Conservation (phyloP, 805 yeast species). For the Spathaspora girioi region DNA sequence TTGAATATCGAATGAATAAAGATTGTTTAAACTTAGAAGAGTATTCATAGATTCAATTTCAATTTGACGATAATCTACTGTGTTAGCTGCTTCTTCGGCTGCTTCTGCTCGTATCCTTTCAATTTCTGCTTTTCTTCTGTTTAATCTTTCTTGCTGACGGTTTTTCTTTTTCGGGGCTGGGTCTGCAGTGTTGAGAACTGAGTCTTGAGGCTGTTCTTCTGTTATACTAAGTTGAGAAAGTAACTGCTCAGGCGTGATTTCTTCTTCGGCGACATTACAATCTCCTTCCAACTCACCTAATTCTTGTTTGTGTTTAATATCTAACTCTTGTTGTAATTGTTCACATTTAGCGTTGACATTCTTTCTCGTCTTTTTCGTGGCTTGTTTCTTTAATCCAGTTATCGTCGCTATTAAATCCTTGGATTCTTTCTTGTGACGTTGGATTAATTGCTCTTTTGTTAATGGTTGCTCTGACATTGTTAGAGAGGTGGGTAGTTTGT, state of each 20-base stretch:
- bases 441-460: constrained; percentile 43
- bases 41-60: constrained; percentile 66
- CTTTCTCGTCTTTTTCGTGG: constrained; percentile 74
- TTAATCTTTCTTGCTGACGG: constrained; percentile 80
- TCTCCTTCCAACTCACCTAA: constrained; percentile 18
- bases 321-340: constrained; percentile 55
- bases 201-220: not conserved
- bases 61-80: constrained; percentile 65
- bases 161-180: constrained; percentile 47
- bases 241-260: constrained; percentile 63
- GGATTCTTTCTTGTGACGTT: constrained; percentile 66
- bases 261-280: constrained; percentile 32
- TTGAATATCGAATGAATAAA: constrained; percentile 63
- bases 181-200: not conserved
- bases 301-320: constrained; percentile 54
- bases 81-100: constrained; percentile 56
- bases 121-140: constrained; percentile 68
- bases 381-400: constrained; percentile 79
- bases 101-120: constrained; percentile 66
- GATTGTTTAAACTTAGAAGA: constrained; percentile 45
- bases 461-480: not conserved
- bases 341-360: constrained; percentile 58
- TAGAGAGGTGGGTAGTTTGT: not conserved
- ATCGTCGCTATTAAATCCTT: constrained; percentile 62
- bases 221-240: constrained; percentile 47